A percentile compares a stretch with the other conserved stretches of the same genome.
Evolutionary conservation across 768 basidiomycete species (phyloP).

Genomic region (Rhodotorula graminis): DNA sequence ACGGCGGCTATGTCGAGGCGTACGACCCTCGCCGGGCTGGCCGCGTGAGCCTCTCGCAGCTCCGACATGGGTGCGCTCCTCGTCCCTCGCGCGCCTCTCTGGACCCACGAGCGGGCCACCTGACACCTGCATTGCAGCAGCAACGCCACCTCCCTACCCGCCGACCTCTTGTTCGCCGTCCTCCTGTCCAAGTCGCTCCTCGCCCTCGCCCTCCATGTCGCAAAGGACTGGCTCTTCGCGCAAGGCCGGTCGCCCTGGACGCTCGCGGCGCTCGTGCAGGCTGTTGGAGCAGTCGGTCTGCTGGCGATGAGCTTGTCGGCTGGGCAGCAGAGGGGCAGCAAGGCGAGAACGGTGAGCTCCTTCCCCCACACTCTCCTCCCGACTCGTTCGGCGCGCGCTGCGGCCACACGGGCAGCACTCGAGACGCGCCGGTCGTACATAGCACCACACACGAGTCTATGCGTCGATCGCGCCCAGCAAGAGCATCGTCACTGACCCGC

Average conservation of each 20-base stretch:
- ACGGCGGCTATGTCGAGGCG: constrained; percentile 26
- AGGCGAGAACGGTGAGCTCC: constrained; percentile 21
- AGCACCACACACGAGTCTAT: too few species aligned
- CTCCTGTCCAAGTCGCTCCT: constrained; percentile 40
- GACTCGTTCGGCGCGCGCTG: too few species aligned
- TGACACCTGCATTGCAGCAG: background rate
- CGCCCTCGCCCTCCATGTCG: constrained; percentile 37
- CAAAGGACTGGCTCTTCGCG: constrained; percentile 40
- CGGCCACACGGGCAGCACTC: too few species aligned
- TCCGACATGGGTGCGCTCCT: constrained; percentile 3
- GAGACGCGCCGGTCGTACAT: too few species aligned
- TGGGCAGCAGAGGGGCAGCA: constrained; percentile 7
- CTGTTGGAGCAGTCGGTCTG: constrained; percentile 13
- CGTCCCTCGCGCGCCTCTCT: background rate
- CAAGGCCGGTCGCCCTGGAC: constrained; percentile 19
- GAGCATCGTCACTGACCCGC: too few species aligned
- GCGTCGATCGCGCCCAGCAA: too few species aligned
- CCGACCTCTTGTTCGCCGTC: constrained; percentile 41
- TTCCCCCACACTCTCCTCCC: background rate
- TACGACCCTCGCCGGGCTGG: constrained; percentile 24
- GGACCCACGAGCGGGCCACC: background rate
- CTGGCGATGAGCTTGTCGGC: constrained; percentile 12
- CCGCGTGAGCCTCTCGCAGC: constrained; percentile 17
- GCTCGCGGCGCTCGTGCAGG: constrained; percentile 11
- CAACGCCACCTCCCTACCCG: constrained; percentile 26